Conservation (phyloP, 352 stramenopile species). For the Thalassiosira delicatula region DNA sequence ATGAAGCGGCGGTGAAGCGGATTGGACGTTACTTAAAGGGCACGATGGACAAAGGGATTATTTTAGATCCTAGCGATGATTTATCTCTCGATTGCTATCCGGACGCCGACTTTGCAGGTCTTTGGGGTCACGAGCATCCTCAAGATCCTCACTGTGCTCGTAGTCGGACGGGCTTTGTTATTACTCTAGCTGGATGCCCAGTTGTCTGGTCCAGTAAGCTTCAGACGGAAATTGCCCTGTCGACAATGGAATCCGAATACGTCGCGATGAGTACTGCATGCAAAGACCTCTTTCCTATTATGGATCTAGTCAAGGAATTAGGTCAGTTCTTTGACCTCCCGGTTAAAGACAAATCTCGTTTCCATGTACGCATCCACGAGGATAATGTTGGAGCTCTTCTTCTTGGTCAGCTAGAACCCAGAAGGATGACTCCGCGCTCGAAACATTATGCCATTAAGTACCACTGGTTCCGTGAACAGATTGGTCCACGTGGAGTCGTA, state of each 20-base stretch:
- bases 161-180: slow-evolving; percentile 11
- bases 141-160: slow-evolving; percentile 4
- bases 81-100: not conserved
- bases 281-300: slow-evolving; percentile 24
- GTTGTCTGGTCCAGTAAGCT: not conserved
- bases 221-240: slow-evolving; percentile 4
- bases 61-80: slow-evolving; percentile 6
- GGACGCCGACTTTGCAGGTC: slow-evolving; percentile 10
- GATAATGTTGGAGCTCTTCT: slow-evolving; percentile 27
- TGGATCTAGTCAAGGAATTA: slow-evolving; percentile 4
- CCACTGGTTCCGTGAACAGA: slow-evolving; percentile 15
- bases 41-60: not conserved
- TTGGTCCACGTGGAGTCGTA: not conserved
- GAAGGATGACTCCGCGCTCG: slow-evolving; percentile 3
- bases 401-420: slow-evolving; percentile 6
- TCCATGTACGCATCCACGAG: slow-evolving; percentile 28
- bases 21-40: slow-evolving; percentile 10
- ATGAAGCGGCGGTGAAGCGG: not conserved
- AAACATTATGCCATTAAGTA: slow-evolving; percentile 18
- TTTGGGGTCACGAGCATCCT: slow-evolving; percentile 12
- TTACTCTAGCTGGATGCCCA: slow-evolving; percentile 10
- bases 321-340: not conserved
- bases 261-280: slow-evolving; percentile 16
- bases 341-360: not conserved
- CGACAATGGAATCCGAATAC: slow-evolving; percentile 19